Base-by-base conservation (phyloP, 2,329 filamentous ascomycete genomes). In the Arthrobotrys sinensis region DNA sequence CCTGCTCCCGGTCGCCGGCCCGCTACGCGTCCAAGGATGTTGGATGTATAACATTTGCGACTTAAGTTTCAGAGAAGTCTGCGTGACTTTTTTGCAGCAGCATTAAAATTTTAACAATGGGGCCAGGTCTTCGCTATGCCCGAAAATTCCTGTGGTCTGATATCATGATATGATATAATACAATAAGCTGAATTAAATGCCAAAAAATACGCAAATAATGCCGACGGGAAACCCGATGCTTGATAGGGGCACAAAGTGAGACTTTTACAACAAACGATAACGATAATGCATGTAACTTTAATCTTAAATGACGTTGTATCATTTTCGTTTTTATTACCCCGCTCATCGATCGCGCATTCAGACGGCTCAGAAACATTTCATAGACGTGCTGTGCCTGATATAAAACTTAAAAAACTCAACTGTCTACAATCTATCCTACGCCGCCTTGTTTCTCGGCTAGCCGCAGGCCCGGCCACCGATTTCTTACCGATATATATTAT, bases 321-420 rank as follows among this genome's bases (percentile, higher is more conserved):
- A 45, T 45, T 12, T 12, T 28, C 24, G n/a, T 45, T 12, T 12
- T 28, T 4, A 28, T 28, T 28, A 2, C 24, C 24, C 24, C 24
- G 24, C 24, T 28, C 24, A 28, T 28, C 24, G 36, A 57, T 57
- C 10, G 16, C 34, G 21, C 3, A 57, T 21, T 21, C 28, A 57
- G 16, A 57, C 52, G 16, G 52, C 32, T 12, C n/a, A 38, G 52
- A 57, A 40, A 57, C 32, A 24, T 60, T 28, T 60, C 19, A 10
- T 10, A 60, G 36, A 60, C 55, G 36, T 60, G 4, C 24, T 64
- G 60, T 36, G 60, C 60, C 60, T 64, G 60, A 48, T 63, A 43
- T 46, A 45, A 63, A 8, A 57, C 21, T 11, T 34, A n/a, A 53
- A 43, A 43, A 3, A 43, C 19, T 16, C 3, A 16, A 16, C n/a